These are phyloP conservation scores for Bothriochloa decipiens DNA, from an alignment of 176 grass and related monocot genomes.

Conservation along the genomic window DNA sequence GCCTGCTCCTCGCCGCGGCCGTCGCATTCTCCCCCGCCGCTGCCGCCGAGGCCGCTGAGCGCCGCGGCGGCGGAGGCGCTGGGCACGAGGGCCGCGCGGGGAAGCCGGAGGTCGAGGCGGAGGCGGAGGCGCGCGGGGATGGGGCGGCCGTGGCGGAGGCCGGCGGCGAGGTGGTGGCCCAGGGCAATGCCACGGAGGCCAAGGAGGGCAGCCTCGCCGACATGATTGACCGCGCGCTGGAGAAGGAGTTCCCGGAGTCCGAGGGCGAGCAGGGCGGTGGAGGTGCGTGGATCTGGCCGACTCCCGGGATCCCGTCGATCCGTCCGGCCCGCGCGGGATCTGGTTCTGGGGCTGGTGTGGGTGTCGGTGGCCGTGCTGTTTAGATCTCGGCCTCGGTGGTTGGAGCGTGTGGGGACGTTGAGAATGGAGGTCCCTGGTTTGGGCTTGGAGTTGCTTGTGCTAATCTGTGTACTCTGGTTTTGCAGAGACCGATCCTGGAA, in stretches of 20 bases:
- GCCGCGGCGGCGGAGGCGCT: constrained; percentile 7
- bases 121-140: constrained; percentile 33
- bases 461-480: constrained; percentile 42
- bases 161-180: constrained; percentile 39
- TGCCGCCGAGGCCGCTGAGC: not conserved
- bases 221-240: constrained; percentile 97
- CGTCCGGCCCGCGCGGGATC: constrained; percentile 31
- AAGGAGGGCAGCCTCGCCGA: constrained; percentile 80
- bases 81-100: constrained; percentile 31
- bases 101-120: constrained; percentile 30
- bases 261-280: constrained; percentile 87
- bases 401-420: not conserved
- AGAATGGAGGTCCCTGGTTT: not conserved
- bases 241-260: constrained; percentile 97
- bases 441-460: constrained; percentile 20
- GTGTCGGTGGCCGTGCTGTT: constrained; percentile 23
- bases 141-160: constrained; percentile 33
- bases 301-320: not conserved
- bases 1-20: constrained; percentile 39
- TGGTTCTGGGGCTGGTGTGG: not conserved
- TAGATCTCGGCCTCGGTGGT: constrained; percentile 48
- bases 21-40: constrained; percentile 14
- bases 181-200: constrained; percentile 59
- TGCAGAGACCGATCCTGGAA: constrained; percentile 82
- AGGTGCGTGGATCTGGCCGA: constrained; percentile 72